Evolutionary conservation across 139 green algal species (phyloP).

Genomic region (Trebouxia sp.): DNA sequence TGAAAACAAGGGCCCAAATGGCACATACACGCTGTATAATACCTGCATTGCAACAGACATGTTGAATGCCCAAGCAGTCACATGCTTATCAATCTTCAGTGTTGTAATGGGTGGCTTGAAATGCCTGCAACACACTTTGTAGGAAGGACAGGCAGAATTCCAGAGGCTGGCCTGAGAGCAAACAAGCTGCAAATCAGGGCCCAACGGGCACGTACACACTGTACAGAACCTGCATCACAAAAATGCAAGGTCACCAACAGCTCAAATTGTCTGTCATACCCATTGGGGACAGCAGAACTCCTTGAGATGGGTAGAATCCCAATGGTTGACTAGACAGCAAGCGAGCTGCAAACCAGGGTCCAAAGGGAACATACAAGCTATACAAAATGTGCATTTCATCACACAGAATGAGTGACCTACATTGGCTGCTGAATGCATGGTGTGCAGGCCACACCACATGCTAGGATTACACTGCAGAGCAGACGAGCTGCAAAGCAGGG

Average conservation of each 20-base stretch:
- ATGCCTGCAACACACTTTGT: background rate
- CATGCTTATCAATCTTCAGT: background rate
- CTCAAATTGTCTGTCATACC: no score
- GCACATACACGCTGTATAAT: conserved; percentile 42
- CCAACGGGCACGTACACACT: conserved; percentile 40
- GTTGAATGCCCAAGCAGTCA: background rate
- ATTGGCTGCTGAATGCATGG: background rate
- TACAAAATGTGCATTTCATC: no score
- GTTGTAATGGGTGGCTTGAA: background rate
- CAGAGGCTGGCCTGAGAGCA: conserved; percentile 27
- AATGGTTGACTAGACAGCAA: conserved; percentile 31
- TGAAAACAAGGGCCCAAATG: conserved; percentile 45
- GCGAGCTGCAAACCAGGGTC: conserved; percentile 46
- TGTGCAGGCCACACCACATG: conserved; percentile 38
- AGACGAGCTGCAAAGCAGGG: conserved; percentile 46
- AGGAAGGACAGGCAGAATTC: conserved; percentile 40
- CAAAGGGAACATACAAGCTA: conserved; percentile 37
- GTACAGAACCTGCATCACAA: conserved; percentile 44
- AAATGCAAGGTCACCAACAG: no score
- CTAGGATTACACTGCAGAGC: conserved; percentile 23
- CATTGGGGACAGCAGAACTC: conserved; percentile 31
- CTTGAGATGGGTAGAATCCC: conserved; percentile 36
- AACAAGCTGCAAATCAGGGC: conserved; percentile 44
- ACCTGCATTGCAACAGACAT: no score
- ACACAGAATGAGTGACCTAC: background rate